Evolutionary conservation across 306 rosid genomes (phyloP).

Genomic region (Prunus dulcis): DNA sequence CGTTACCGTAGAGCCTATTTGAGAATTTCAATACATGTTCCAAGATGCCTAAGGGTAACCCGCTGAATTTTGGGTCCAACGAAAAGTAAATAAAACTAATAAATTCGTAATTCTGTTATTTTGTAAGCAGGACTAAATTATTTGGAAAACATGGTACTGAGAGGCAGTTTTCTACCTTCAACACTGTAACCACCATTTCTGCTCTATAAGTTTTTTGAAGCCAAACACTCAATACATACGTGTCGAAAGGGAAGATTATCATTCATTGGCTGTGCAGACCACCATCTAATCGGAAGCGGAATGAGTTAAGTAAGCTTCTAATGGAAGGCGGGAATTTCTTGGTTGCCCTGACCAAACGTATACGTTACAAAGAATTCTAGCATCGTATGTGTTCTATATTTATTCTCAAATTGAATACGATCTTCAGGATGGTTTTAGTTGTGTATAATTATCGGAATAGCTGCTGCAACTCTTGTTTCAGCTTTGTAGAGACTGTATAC

Average conservation of each 20-base stretch:
- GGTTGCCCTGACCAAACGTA: not conserved
- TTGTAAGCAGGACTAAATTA: constrained; percentile 24
- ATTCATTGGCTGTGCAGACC: not conserved
- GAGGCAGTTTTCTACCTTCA: not conserved
- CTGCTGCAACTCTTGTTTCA: not conserved
- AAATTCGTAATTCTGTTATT: not conserved
- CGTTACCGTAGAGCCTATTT: not conserved
- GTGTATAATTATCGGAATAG: not conserved
- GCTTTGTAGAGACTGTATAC: not conserved
- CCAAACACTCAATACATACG: not conserved
- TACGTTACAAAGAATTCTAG: not conserved
- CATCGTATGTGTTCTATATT: not conserved
- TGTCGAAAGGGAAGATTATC: not conserved
- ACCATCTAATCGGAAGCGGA: not conserved
- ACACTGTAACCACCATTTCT: not conserved
- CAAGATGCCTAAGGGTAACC: not conserved
- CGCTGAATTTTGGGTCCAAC: not conserved
- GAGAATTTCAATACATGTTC: not conserved
- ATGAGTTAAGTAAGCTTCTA: not conserved
- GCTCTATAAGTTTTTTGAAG: not conserved
- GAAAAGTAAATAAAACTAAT: not conserved
- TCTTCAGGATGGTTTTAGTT: not conserved
- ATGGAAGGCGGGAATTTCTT: not conserved
- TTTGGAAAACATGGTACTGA: not conserved
- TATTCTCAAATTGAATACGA: not conserved